Percentiles rank a stretch among this genome's conserved stretches.
Conservation (phyloP, 805 yeast species). For the Candida silvatica region DNA sequence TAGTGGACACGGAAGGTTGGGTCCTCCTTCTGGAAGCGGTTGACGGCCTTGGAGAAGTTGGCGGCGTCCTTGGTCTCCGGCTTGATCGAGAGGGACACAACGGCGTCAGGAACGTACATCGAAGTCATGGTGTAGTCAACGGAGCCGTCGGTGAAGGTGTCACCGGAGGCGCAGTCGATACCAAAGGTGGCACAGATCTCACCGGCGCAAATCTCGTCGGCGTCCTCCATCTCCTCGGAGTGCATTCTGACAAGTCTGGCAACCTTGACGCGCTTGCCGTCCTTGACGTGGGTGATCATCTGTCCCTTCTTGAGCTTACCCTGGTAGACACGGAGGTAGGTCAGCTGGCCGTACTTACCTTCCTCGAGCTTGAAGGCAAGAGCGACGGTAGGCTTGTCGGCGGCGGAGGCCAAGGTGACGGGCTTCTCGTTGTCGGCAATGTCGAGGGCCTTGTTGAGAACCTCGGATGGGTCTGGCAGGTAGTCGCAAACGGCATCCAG, state of each 20-base stretch:
- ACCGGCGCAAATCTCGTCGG: slow-evolving; percentile 91
- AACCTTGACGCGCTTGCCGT: slow-evolving; percentile 89
- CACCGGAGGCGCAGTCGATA: slow-evolving; percentile 98
- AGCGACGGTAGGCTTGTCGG: slow-evolving; percentile 79
- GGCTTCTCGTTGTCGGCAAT: slow-evolving; percentile 54
- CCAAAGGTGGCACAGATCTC: slow-evolving; percentile 99
- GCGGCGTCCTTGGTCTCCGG: slow-evolving; percentile 84
- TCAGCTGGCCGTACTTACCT: slow-evolving; percentile 95
- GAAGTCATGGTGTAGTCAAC: slow-evolving; percentile 86
- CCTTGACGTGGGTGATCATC: slow-evolving; percentile 79
- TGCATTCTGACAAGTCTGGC: slow-evolving; percentile 97
- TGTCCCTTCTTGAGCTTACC: slow-evolving; percentile 89
- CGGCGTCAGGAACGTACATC: slow-evolving; percentile 99
- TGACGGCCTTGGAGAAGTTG: slow-evolving; percentile 93
- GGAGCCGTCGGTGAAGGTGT: slow-evolving; percentile 85
- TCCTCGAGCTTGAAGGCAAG: slow-evolving; percentile 98
- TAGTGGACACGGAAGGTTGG: slow-evolving; percentile 94
- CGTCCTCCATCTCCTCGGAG: slow-evolving; percentile 98
- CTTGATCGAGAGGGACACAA: slow-evolving; percentile 81
- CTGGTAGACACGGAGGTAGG: slow-evolving; percentile 95
- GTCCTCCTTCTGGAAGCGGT: slow-evolving; percentile 97
- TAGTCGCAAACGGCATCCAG: slow-evolving; percentile 93
- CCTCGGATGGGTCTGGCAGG: slow-evolving; percentile 92
- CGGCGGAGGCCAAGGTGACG: slow-evolving; percentile 66
- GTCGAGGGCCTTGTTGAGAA: slow-evolving; percentile 85